Base-by-base conservation (phyloP, 208 protist genomes). In the Leishmania tropica region DNA sequence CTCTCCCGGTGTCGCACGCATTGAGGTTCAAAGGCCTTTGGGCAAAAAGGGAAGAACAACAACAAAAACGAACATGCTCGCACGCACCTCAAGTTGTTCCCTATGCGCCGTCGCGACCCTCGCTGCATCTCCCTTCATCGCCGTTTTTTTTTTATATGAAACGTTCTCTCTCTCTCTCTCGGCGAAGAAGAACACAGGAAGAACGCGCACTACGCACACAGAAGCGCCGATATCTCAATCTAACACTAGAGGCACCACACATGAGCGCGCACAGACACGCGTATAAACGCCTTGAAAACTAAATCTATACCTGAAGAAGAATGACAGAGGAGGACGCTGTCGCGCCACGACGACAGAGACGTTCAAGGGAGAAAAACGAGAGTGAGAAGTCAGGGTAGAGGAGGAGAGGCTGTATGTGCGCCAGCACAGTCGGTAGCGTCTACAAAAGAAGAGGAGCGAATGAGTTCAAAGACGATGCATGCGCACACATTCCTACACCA, bases 281-380 rank as follows among this genome's bases (percentile, higher is more conserved):
- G 7, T 3, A n/a, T 8, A 47, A 42, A 72, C 62, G 62, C 28
- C 51, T 24, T 21, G 15, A 68, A 40, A 68, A 68, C 15, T 21
- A 72, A 72, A 72, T 72, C 67, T 72, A 72, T 72, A 47, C 40
- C 67, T 72, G 67, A 72, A 72, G 3, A n/a, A 42, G 35, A 35
- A n/a, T 19, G 21, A 72, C 67, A 47, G 67, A 72, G 37, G 40
- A 47, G 15, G 67, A n/a, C 67, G 67, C 21, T 72, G 37, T 15
- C 40, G 17, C 21, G 10, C 67, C 67, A 45, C 67, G 21, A 47
- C 40, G 67, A 47, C 67, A 72, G 37, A 15, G 40, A 47, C 40
- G 67, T 47, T 37, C 17, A 11, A 72, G 67, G 40, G 40, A 47
- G 37, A n/a, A 31, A 64, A 2, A 35, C 58, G 28, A 64, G 28